Conservation (phyloP, 306 rosid species). For the Phaseolus lunatus region DNA sequence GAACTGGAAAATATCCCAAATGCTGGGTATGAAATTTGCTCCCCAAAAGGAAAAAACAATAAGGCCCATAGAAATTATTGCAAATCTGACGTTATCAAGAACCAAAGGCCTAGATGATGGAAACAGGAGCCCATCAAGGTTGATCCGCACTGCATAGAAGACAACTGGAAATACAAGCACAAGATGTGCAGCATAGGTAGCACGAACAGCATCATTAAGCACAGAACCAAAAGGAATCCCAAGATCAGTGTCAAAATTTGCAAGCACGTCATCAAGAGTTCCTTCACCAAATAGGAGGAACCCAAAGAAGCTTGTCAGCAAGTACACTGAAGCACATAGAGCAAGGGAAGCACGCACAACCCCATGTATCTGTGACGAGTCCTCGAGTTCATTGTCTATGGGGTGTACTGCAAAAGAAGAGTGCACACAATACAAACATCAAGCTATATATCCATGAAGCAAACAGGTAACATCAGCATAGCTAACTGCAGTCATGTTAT, state of each 20-base stretch:
- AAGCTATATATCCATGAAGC: conserved; percentile 20
- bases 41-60: conserved; percentile 49
- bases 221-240: conserved; percentile 75
- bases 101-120: conserved; percentile 73
- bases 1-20: conserved; percentile 73
- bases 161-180: conserved; percentile 89
- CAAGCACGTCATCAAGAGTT: conserved; percentile 87
- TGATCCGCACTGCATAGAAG: conserved; percentile 76
- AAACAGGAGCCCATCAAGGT: conserved; percentile 79
- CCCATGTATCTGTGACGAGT: conserved; percentile 67
- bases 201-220: conserved; percentile 81
- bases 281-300: conserved; percentile 88
- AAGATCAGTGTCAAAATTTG: conserved; percentile 83
- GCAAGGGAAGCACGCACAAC: conserved; percentile 73
- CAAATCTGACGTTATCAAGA: conserved; percentile 69
- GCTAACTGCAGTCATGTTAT: conserved; percentile 32
- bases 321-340: conserved; percentile 80
- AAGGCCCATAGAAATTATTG: conserved; percentile 57
- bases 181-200: conserved; percentile 92
- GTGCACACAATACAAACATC: conserved; percentile 10
- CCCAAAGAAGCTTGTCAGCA: conserved; percentile 85
- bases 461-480: conserved; percentile 14
- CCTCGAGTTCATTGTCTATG: conserved; percentile 84
- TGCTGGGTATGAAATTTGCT: conserved; percentile 69
- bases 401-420: conserved; percentile 75